phyloP scores from a whole-genome alignment of 306 rosid genomes.

The Gastrolobium villosum region DNA sequence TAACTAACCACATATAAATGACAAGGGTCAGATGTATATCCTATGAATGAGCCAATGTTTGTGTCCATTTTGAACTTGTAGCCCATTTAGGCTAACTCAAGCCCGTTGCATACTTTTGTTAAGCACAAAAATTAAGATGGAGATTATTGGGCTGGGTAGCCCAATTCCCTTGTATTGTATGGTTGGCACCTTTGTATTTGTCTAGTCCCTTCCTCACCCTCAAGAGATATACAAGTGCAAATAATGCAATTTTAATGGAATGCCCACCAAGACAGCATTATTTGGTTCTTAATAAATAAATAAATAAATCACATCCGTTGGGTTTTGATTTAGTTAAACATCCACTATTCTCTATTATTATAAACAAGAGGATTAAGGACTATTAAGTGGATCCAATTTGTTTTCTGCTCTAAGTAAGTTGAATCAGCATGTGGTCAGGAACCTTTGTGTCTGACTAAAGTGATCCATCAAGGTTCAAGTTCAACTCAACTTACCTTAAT shows the following conservation, averaged over 20 bases:
- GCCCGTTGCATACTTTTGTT: no score
- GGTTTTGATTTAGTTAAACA: constrained; percentile 18
- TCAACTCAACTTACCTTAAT: constrained; percentile 37
- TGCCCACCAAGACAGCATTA: constrained; percentile 45
- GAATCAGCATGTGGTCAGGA: constrained; percentile 52
- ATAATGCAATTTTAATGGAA: constrained; percentile 47
- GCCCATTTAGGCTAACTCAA: no score
- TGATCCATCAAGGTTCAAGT: constrained; percentile 28
- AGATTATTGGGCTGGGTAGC: no score
- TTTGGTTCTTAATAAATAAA: constrained; percentile 35
- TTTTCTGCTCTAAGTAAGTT: constrained; percentile 44
- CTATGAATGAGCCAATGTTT: no score
- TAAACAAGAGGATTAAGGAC: constrained; percentile 19
- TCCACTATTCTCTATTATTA: constrained; percentile 42
- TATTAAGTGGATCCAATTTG: constrained; percentile 48
- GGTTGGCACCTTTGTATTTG: no score
- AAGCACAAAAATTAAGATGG: no score
- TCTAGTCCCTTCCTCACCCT: no score
- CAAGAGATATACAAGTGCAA: background rate
- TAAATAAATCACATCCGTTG: constrained; percentile 31
- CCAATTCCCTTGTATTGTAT: no score
- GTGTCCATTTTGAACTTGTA: no score
- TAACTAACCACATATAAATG: no score
- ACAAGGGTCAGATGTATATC: no score
- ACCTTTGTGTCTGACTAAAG: constrained; percentile 47